Evolutionary conservation across 768 basidiomycete species (phyloP).

Genomic region (Xanthoconium purpureum): DNA sequence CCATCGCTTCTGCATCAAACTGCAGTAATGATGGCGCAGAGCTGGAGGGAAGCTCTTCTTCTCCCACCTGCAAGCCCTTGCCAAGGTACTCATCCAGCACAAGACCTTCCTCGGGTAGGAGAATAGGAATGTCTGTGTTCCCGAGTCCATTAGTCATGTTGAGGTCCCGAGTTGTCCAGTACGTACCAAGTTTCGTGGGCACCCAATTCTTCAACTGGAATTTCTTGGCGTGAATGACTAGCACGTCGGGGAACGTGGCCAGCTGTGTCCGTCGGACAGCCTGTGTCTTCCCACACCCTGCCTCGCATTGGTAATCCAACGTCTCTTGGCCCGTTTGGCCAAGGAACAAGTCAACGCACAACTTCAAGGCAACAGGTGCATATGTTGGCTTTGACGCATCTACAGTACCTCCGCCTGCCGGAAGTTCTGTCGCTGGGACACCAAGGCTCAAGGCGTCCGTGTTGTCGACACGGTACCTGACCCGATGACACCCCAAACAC

Average conservation of each 20-base stretch:
- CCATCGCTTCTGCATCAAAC: conserved; percentile 74
- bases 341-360: conserved; percentile 57
- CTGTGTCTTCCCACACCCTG: conserved; percentile 61
- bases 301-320: conserved; percentile 79
- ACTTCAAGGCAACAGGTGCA: conserved; percentile 54
- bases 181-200: conserved; percentile 84
- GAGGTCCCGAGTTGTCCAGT: not conserved
- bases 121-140: conserved; percentile 75
- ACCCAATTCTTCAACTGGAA: conserved; percentile 98
- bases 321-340: conserved; percentile 50
- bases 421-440: conserved; percentile 58
- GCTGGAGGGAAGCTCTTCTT: conserved; percentile 56
- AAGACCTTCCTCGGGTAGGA: conserved; percentile 62
- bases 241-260: conserved; percentile 82
- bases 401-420: not conserved
- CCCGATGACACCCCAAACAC: conserved; percentile 73
- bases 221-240: conserved; percentile 89
- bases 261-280: conserved; percentile 74
- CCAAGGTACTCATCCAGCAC: conserved; percentile 64
- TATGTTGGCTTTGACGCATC: conserved; percentile 49
- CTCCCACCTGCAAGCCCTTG: conserved; percentile 64
- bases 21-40: conserved; percentile 46
- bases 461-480: conserved; percentile 76
- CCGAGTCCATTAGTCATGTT: not conserved
- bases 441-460: conserved; percentile 78